Percentiles rank a stretch among this genome's conserved stretches.
phyloP scores from a whole-genome alignment of 2,329 filamentous ascomycete genomes.

The Pseudovirgaria hyperparasitica region DNA sequence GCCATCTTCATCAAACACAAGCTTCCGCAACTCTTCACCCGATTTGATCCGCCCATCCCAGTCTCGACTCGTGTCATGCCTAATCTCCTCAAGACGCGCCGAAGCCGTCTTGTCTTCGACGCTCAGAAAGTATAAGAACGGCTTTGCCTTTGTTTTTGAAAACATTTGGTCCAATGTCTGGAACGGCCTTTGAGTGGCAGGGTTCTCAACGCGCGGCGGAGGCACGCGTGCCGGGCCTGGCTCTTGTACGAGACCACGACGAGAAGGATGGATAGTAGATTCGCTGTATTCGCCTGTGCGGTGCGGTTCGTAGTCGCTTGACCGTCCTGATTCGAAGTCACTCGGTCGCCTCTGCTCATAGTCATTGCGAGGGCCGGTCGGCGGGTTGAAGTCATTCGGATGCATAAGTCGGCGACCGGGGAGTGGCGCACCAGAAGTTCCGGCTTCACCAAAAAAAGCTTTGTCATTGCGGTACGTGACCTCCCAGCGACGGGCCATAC shows the following conservation, averaged over 20 bases:
- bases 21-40: constrained; percentile 12
- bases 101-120: constrained; percentile 52
- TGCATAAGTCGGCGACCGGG: neutral
- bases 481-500: constrained; percentile 50
- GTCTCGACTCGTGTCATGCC: constrained; percentile 28
- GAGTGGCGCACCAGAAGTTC: constrained; percentile 10
- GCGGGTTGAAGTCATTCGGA: too few species aligned
- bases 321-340: too few species aligned
- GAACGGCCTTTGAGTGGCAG: constrained; percentile 24
- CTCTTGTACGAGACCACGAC: neutral
- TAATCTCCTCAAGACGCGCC: constrained; percentile 49
- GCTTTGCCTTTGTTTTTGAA: constrained; percentile 46
- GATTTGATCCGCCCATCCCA: constrained; percentile 23
- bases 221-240: neutral
- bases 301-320: too few species aligned
- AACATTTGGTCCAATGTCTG: constrained; percentile 49
- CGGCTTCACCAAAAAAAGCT: constrained; percentile 43
- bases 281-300: too few species aligned
- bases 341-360: too few species aligned
- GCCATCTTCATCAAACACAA: constrained; percentile 31
- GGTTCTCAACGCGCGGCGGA: constrained; percentile 13
- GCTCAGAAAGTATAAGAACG: constrained; percentile 52
- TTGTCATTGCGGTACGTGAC: too few species aligned
- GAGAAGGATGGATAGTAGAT: constrained; percentile 9
- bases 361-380: too few species aligned